phyloP scores from a whole-genome alignment of 2,329 filamentous ascomycete genomes.

The Phaeoacremonium minimum region DNA sequence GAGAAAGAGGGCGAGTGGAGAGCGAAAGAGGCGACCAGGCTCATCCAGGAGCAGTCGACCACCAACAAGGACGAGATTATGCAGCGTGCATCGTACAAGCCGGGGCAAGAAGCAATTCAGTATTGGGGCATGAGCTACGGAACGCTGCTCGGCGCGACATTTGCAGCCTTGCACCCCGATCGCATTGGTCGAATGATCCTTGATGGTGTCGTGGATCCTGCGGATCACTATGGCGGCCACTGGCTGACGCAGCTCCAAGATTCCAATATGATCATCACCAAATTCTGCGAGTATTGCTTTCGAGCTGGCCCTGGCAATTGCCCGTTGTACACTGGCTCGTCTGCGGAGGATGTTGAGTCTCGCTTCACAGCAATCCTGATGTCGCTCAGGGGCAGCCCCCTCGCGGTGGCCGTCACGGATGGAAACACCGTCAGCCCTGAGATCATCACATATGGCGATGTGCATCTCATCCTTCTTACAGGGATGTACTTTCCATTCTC shows the following conservation, averaged over 20 bases:
- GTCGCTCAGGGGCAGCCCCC: constrained; percentile 17
- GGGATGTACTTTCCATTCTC: constrained; percentile 1
- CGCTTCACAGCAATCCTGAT: constrained; percentile 7
- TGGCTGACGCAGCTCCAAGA: constrained; percentile 21
- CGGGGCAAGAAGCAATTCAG: constrained; percentile 21
- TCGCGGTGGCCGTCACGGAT: constrained; percentile 12
- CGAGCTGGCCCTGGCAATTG: constrained; percentile 2
- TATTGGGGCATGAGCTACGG: constrained; percentile 41
- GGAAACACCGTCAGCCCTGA: background rate
- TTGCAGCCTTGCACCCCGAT: constrained; percentile 30
- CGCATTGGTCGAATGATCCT: constrained; percentile 26
- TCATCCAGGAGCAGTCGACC: background rate
- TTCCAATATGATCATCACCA: constrained; percentile 21
- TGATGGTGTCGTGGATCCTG: constrained; percentile 27
- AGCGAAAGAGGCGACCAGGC: constrained; percentile 12
- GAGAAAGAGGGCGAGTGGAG: constrained; percentile 34
- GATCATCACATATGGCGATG: constrained; percentile 1
- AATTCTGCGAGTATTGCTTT: constrained; percentile 26
- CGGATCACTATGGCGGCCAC: constrained; percentile 23
- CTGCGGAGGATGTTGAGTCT: constrained; percentile 2
- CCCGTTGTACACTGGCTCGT: constrained; percentile 3
- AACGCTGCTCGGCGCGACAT: constrained; percentile 32
- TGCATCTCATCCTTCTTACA: constrained; percentile 1
- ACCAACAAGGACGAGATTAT: background rate
- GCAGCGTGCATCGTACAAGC: constrained; percentile 8